A percentile compares a stretch with the other conserved stretches of the same genome.
Conservation (phyloP, 2,329 filamentous ascomycete genomes). For the Chaetothyriales sp. region DNA sequence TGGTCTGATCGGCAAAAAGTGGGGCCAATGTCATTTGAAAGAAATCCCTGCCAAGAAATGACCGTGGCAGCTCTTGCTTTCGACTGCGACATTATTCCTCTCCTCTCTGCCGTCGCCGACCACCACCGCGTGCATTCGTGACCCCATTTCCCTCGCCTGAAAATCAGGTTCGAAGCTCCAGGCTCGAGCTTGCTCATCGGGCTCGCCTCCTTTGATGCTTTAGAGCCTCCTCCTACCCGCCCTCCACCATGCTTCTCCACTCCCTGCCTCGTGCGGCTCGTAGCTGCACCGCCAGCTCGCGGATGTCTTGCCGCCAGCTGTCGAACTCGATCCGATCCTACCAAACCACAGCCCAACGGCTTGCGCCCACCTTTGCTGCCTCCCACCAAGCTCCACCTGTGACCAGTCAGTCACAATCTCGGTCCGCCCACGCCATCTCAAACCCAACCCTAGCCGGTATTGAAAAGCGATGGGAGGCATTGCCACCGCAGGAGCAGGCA, state of each 20-base stretch:
- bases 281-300: conserved; percentile 25
- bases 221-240: conserved; percentile 5
- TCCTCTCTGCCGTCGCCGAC: neutral
- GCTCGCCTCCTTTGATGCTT: neutral
- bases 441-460: conserved; percentile 96
- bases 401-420: conserved; percentile 26
- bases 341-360: conserved; percentile 22
- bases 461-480: conserved; percentile 97
- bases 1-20: neutral
- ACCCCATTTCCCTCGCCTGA: neutral
- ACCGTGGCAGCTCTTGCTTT: neutral
- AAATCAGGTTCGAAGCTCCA: conserved; percentile 12
- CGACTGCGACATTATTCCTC: neutral
- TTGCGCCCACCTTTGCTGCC: conserved; percentile 25
- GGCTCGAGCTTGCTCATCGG: conserved; percentile 4
- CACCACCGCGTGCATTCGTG: neutral
- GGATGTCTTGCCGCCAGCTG: conserved; percentile 15
- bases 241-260: conserved; percentile 29
- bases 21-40: neutral
- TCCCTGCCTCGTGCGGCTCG: conserved; percentile 32
- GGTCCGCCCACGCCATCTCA: conserved; percentile 80
- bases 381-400: conserved; percentile 23
- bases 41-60: neutral
- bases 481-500: conserved; percentile 97
- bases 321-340: conserved; percentile 12